phyloP scores from a whole-genome alignment of 345 rosid species.

The Bruguiera gymnorhiza region DNA sequence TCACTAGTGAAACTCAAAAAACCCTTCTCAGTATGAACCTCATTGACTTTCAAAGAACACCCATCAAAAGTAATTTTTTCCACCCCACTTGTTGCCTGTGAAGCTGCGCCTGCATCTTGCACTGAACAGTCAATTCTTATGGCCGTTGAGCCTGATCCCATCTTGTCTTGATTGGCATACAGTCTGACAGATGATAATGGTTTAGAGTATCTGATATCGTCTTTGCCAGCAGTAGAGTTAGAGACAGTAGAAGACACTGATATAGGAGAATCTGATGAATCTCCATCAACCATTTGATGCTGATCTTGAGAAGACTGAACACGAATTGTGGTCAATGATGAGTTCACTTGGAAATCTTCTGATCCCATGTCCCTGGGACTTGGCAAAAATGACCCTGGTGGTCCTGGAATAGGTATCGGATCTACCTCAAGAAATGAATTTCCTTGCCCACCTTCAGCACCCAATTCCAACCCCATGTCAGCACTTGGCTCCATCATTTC shows the following conservation, averaged over 20 bases:
- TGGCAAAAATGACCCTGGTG: conserved; percentile 94
- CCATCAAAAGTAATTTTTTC: conserved; percentile 32
- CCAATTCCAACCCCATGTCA: conserved; percentile 37
- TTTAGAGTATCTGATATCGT: conserved; percentile 33
- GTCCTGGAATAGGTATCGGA: conserved; percentile 95
- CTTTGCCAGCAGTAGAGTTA: conserved; percentile 46
- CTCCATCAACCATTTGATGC: conserved; percentile 60
- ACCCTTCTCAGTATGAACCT: conserved; percentile 38
- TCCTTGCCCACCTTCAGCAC: conserved; percentile 43
- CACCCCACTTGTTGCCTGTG: conserved; percentile 20
- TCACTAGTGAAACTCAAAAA: conserved; percentile 42
- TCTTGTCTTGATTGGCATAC: conserved; percentile 33
- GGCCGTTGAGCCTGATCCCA: conserved; percentile 30
- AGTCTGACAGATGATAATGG: conserved; percentile 36
- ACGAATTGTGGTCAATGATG: conserved; percentile 79
- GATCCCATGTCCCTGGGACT: conserved; percentile 88
- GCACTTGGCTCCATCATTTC: conserved; percentile 32
- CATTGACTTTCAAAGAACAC: conserved; percentile 32
- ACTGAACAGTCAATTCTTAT: conserved; percentile 30
- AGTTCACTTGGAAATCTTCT: conserved; percentile 90
- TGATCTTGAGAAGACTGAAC: conserved; percentile 78
- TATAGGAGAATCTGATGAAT: conserved; percentile 80
- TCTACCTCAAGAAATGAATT: conserved; percentile 76
- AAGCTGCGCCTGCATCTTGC: conserved; percentile 38
- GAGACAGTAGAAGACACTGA: conserved; percentile 74